Base-by-base conservation (phyloP, 2,329 filamentous ascomycete genomes). In the Penicillium sp. region DNA sequence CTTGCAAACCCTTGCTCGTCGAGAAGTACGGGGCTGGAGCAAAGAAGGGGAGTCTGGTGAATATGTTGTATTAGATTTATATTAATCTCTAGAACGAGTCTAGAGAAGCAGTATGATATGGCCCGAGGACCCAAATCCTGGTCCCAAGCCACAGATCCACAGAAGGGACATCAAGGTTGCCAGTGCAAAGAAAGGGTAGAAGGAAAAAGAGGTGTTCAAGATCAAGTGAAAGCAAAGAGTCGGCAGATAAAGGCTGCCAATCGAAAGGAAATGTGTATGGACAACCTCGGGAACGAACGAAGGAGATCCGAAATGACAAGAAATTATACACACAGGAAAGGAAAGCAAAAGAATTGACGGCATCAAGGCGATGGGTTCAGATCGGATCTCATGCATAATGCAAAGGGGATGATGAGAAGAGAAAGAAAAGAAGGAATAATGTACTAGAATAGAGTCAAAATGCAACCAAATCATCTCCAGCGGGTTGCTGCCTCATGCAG, bases 401-500 rank as follows among this genome's bases (percentile, higher is more conserved):
- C 21, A 33, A 40, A 28, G 13, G 19, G 15, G 28, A 13, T 18
- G 18, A 41, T 48, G 20, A 30, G 29, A 36, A 38, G 19, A 19
- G 29, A 36, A 23, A 23, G 27, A 34, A 29, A 41, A 40, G 30
- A 30, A 43, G 49, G 32, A 53, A 59, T 38, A 48, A 57, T 53
- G 47, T 50, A 44, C 43, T 47, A 45, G 58, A 52, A 55, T 51
- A 50, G 20, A 48, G 37, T 26, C 40, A 32, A 47, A 13, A 7
- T 31, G 47, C 29, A 41, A 38, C 36, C 33, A 41, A 25, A 39
- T 31, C 18, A 37, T 33, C 33, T 21, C 19, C 33, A 32, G 13
- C 20, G 26, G 7, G 33, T 33, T 51, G 33, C 43, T 16, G 43
- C 29, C 28, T 43, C 38, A 27, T 47, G 27, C 23, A 29, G 29